Conservation (phyloP, 257 asterid species). For the Ocimum tenuiflorum region DNA sequence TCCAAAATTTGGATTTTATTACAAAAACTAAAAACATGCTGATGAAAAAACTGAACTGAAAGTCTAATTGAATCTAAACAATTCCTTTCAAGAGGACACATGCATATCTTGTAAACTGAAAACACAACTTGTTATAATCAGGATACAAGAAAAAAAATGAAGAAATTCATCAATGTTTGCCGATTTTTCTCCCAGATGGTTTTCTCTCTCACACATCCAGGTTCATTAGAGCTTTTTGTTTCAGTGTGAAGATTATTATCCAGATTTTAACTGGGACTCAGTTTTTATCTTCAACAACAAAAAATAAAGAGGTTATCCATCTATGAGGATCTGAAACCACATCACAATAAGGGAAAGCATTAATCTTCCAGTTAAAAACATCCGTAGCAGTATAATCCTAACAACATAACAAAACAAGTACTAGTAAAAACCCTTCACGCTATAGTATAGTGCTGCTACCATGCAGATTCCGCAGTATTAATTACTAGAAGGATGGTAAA, state of each 20-base stretch:
- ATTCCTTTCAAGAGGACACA: background rate
- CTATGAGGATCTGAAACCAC: background rate
- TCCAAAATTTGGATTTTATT: slow-evolving; percentile 4
- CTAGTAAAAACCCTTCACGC: background rate
- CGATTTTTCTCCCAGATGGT: background rate
- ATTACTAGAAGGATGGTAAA: background rate
- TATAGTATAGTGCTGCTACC: background rate
- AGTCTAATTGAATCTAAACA: background rate
- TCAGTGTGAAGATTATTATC: background rate
- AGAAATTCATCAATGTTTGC: background rate
- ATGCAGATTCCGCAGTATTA: background rate
- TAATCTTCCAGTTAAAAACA: background rate
- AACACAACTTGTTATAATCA: background rate
- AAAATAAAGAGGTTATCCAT: background rate
- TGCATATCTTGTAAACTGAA: background rate
- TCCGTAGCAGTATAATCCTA: background rate
- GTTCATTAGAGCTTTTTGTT: too few relatives aligned
- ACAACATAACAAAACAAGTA: background rate
- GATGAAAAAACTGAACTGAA: background rate
- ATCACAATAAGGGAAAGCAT: background rate
- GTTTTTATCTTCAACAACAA: background rate
- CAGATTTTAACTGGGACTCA: background rate
- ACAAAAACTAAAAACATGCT: background rate
- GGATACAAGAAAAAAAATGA: background rate
- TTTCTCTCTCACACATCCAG: background rate